phyloP scores from a whole-genome alignment of 2,329 filamentous ascomycete species.

The Beauveria sp. region DNA sequence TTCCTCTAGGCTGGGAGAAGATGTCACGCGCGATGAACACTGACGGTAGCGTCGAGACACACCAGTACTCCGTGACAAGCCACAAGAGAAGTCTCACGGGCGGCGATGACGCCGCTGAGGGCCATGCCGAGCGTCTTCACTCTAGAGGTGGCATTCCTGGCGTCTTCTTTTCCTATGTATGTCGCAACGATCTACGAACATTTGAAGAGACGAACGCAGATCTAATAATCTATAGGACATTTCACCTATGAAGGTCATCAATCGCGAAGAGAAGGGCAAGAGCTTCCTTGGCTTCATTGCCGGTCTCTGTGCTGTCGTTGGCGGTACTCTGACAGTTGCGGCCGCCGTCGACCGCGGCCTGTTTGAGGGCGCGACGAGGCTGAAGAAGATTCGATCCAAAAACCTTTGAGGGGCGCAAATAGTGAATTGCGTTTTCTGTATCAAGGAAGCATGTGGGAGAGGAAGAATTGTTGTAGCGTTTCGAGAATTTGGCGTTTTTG shows the following conservation, averaged over 20 bases:
- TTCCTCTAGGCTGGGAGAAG: slow-evolving; percentile 82
- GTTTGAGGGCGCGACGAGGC: slow-evolving; percentile 76
- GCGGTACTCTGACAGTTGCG: slow-evolving; percentile 90
- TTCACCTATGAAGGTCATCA: slow-evolving; percentile 98
- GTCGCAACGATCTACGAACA: slow-evolving; percentile 25
- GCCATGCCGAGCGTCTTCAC: slow-evolving; percentile 87
- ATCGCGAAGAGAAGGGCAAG: slow-evolving; percentile 84
- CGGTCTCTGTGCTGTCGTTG: slow-evolving; percentile 88
- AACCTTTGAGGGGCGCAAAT: slow-evolving; percentile 35
- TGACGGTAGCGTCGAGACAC: slow-evolving; percentile 85
- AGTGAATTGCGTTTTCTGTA: background rate
- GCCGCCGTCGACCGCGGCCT: slow-evolving; percentile 85
- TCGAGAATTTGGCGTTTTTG: slow-evolving; percentile 3
- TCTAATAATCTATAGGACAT: slow-evolving; percentile 59
- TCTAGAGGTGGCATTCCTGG: slow-evolving; percentile 88
- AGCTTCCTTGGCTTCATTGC: slow-evolving; percentile 88
- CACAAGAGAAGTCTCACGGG: slow-evolving; percentile 84
- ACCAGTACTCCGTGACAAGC: slow-evolving; percentile 96
- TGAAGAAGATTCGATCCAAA: slow-evolving; percentile 78
- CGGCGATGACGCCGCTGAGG: slow-evolving; percentile 76
- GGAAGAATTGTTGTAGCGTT: background rate
- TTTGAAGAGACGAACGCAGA: background rate
- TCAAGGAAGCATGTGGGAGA: background rate
- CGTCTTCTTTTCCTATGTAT: slow-evolving; percentile 96
- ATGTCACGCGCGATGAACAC: slow-evolving; percentile 44